Base-by-base conservation (phyloP, 2,329 filamentous ascomycete genomes). In the Microdochium trichocladiopsis region DNA sequence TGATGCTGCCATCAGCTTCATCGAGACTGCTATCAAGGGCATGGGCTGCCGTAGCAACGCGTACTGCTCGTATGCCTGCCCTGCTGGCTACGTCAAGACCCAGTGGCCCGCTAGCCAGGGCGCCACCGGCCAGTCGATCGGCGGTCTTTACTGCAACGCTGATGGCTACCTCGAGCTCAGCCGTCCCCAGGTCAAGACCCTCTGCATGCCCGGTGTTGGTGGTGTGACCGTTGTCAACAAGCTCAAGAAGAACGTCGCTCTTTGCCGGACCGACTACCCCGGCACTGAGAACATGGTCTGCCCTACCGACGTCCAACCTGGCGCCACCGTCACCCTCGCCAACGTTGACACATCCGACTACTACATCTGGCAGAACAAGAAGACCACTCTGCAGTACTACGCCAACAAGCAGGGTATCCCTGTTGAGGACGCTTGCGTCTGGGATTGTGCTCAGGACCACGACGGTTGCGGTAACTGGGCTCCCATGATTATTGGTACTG, bases 211-310 rank as follows among this genome's bases (percentile, higher is more conserved):
- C 28, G 91, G 92, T 56, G 79, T 80, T 49, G 83, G 84, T 41
- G 82, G 85, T 58, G 81, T 96, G 59, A 76, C 77, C 54, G 81
- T 96, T 55, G 66, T 85, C 69, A 99, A 96, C 78, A 83, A 86
- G 52, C 77, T 96, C 31, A 64, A 70, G 49, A 66, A 80, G 36
- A 72, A 79, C 45, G 86, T 89, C 25, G 80, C 87, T 47, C 80
- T 95, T 60, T 99, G 94, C 83, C 90, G 90, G 69, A 97, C 94
- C 58, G 91, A 96, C 69, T 99, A 99, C 73, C 94, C 94, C 56
- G 93, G 91, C 65, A 91, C 84, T 54, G 94, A 99, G 75, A 78
- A 78, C 61, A 93, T 96, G 84, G 89, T 88, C 51, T 80, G 97
- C 54, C 89, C 93, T 47, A 73, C 92, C 48, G 72, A 82, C 53